Evolutionary conservation across 345 rosid genomes (phyloP).

Genomic region (Rhodamnia rubescens): DNA sequence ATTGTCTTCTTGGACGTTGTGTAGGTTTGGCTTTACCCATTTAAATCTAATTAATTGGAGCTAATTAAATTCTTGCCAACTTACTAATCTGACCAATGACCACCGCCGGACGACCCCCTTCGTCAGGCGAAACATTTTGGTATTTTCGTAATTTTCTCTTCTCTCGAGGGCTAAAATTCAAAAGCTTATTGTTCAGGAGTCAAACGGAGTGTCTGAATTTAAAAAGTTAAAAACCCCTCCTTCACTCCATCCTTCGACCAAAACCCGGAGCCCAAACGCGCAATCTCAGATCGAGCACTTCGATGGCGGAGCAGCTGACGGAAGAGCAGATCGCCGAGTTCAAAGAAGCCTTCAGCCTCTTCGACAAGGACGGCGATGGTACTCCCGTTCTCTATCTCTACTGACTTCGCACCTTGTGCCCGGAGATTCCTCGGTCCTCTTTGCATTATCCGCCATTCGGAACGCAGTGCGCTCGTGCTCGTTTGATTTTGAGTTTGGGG

Average conservation of each 20-base stretch:
- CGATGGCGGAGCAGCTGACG: constrained; percentile 15
- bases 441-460: not conserved
- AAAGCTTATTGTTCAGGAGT: not conserved
- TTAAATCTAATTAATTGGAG: not conserved
- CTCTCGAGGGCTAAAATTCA: not conserved
- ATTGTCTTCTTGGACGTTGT: too few relatives aligned
- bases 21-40: not conserved
- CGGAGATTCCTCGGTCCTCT: not conserved
- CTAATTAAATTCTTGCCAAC: too few relatives aligned
- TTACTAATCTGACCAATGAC: not conserved
- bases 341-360: constrained; percentile 25
- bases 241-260: not conserved
- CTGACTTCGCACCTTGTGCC: not conserved
- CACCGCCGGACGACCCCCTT: not conserved
- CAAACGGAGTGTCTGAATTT: not conserved
- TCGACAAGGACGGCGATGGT: constrained; percentile 30
- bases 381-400: not conserved
- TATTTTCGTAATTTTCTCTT: not conserved
- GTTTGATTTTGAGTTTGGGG: not conserved
- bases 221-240: not conserved
- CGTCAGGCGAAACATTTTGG: not conserved
- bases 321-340: constrained; percentile 30
- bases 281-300: not conserved
- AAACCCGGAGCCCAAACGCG: not conserved
- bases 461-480: not conserved